phyloP scores from a whole-genome alignment of 768 basidiomycete genomes.

The Tricholoma bakamatsutake region DNA sequence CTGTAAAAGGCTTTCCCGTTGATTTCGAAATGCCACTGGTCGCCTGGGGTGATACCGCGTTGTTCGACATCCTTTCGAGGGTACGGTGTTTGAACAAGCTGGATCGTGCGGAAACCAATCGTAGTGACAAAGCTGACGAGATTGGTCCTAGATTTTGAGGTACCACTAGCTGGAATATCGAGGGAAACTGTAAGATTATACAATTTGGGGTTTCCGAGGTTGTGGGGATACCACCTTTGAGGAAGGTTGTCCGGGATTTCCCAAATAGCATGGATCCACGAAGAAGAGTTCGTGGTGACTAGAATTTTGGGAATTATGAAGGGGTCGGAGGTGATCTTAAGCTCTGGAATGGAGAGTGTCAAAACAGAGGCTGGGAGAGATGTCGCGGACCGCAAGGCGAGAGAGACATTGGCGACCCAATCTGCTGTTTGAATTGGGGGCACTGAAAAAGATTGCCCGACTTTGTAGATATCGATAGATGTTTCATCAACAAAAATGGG shows the following conservation, averaged over 20 bases:
- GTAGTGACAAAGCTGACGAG: slow-evolving; percentile 35
- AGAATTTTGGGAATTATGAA: slow-evolving; percentile 23
- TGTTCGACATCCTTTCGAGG: slow-evolving; percentile 34
- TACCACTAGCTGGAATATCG: slow-evolving; percentile 15
- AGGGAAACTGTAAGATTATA: slow-evolving; percentile 46
- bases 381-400: slow-evolving; percentile 40
- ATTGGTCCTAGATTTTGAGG: slow-evolving; percentile 4
- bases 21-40: slow-evolving; percentile 56
- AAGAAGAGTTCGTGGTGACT: slow-evolving; percentile 21
- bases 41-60: slow-evolving; percentile 51
- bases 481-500: slow-evolving; percentile 47
- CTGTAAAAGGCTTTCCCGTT: slow-evolving; percentile 53
- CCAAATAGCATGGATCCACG: slow-evolving; percentile 40
- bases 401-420: slow-evolving; percentile 51
- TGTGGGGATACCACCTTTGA: slow-evolving; percentile 49
- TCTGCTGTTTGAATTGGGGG: slow-evolving; percentile 41
- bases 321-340: slow-evolving; percentile 32
- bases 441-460: slow-evolving; percentile 40
- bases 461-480: slow-evolving; percentile 52
- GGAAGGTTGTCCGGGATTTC: slow-evolving; percentile 39
- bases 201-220: slow-evolving; percentile 48
- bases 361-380: slow-evolving; percentile 29
- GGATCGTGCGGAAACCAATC: slow-evolving; percentile 54
- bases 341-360: slow-evolving; percentile 41
- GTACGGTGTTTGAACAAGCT: slow-evolving; percentile 45